Base-by-base conservation (phyloP, 257 asterid species). In the Anisodus acutangulus region DNA sequence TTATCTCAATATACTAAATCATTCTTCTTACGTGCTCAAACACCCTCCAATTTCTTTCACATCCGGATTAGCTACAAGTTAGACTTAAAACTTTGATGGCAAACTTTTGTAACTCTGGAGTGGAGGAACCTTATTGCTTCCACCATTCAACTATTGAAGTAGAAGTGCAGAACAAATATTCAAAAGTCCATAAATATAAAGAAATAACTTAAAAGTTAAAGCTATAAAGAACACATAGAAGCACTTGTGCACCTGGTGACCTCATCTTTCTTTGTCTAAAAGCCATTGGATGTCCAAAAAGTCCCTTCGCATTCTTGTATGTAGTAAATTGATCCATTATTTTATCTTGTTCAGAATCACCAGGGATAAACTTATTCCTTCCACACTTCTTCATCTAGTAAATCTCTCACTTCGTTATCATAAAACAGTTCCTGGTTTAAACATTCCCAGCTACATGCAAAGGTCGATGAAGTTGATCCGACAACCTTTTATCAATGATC, bases 401-500 rank as follows among this genome's bases (percentile, higher is more conserved):
- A 35, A 35, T 67, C 22, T 51, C 0, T 35, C 3, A 13, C 22
- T 13, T 37, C 1, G 22, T 68, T 37, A 35, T 68, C 76, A 68
- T 3, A 37, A 68, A 13, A 16, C 3, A 9, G 15, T 17, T 41
- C 54, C 31, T 8, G 35, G 41, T 41, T 9, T 8, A 5, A 70
- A 70, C 55, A 70, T 70, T 41, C 15, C 35, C n/a, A 70, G 78
- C 78, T 68, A 15, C 49, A 68, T 68, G 51, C 45, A 79, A 54
- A 54, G 51, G 17, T 13, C 2, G 55, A 17, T 54, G 49, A 53
- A 31, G 82, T 35, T 79, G 67, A 79, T 79, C 62, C 9, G 51
- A 26, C 51, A 67, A 54, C 67, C 82, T 79, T 39, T 79, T 10
- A 69, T 37, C 15, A 69, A 35, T 69, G 78, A 69, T 69, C 51